Evolutionary conservation across 345 rosid species (phyloP).

Genomic region (Eucalyptus polyanthemos): DNA sequence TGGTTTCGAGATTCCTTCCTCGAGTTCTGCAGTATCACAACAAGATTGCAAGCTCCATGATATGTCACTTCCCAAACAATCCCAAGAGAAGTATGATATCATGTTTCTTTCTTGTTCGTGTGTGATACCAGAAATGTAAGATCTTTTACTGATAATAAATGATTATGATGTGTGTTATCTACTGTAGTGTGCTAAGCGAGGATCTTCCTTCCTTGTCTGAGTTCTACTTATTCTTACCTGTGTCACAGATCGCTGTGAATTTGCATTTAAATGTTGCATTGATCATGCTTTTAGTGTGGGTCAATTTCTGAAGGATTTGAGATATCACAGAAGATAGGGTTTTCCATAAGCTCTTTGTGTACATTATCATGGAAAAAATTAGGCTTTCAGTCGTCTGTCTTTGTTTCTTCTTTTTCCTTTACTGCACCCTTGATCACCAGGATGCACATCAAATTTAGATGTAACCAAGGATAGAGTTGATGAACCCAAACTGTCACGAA

Average conservation of each 20-base stretch:
- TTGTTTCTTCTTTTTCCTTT: not conserved
- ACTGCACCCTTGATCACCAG: not conserved
- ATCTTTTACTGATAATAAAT: not conserved
- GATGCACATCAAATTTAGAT: not conserved
- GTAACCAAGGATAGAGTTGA: not conserved
- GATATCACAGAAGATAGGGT: not conserved
- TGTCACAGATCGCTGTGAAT: not conserved
- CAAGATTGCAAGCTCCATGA: not conserved
- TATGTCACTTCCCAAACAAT: not conserved
- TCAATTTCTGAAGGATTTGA: not conserved
- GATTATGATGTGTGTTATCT: not conserved
- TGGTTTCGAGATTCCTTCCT: not conserved
- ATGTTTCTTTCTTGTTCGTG: not conserved
- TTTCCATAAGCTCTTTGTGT: not conserved
- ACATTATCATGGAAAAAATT: not conserved
- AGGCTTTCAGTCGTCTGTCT: not conserved
- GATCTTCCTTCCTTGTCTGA: not conserved
- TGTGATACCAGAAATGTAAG: not conserved
- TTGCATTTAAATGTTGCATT: not conserved
- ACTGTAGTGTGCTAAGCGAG: not conserved
- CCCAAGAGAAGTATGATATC: not conserved
- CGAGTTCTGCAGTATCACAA: not conserved
- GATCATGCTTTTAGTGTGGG: not conserved
- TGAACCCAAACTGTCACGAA: not conserved
- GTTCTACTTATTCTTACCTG: not conserved